Conservation (phyloP, 164 flowering plant species). For the Vitis rupestris region DNA sequence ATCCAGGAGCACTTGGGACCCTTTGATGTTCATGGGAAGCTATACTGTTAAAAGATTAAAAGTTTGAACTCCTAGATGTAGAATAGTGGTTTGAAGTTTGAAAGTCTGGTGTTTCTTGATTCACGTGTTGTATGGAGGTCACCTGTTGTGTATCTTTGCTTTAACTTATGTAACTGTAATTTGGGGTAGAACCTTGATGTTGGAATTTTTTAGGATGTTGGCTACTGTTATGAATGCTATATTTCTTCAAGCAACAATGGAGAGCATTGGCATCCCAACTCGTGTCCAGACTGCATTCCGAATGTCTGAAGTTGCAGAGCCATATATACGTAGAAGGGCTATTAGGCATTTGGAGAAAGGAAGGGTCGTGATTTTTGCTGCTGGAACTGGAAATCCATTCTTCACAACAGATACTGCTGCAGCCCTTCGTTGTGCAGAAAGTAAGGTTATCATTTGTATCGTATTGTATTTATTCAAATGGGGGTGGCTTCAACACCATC, state of each 20-base stretch:
- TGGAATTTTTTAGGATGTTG: slow-evolving; percentile 62
- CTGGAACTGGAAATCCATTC: slow-evolving; percentile 99
- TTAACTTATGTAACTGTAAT: too few species aligned
- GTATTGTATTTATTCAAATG: too few species aligned
- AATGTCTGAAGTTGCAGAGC: slow-evolving; percentile 99
- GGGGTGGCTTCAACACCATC: too few species aligned
- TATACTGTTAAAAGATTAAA: too few species aligned
- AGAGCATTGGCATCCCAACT: slow-evolving; percentile 96
- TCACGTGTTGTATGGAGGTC: too few species aligned
- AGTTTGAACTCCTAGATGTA: too few species aligned
- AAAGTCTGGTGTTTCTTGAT: too few species aligned
- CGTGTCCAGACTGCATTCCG: slow-evolving; percentile 99
- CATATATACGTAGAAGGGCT: slow-evolving; percentile 92
- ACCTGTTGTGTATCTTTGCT: not conserved
- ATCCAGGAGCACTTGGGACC: too few species aligned
- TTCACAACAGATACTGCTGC: slow-evolving; percentile 99
- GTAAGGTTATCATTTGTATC: slow-evolving; percentile 37
- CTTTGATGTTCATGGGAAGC: too few species aligned
- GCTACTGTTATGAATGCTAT: slow-evolving; percentile 99
- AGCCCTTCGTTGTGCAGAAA: slow-evolving; percentile 97
- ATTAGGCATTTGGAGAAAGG: slow-evolving; percentile 97
- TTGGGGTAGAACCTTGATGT: not conserved
- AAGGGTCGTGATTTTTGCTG: slow-evolving; percentile 96
- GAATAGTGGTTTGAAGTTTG: too few species aligned
- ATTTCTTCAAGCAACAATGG: slow-evolving; percentile 99